Conservation (phyloP, 2,329 filamentous ascomycete genomes). For the Diaporthe destruens region DNA sequence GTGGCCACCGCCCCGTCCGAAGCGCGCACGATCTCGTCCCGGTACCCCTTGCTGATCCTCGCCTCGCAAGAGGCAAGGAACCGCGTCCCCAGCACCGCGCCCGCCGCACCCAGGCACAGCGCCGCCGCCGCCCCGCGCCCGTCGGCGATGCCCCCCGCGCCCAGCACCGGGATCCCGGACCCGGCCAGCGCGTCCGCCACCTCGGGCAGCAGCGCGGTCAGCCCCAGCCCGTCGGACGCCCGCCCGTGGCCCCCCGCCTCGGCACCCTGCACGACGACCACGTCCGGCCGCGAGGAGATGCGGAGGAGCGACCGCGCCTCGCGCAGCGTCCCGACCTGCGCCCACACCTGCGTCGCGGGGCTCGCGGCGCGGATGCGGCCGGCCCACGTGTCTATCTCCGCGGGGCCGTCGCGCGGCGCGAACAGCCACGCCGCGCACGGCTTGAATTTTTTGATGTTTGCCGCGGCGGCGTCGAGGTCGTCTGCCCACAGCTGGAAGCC, state of each 20-base stretch:
- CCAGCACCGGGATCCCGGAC: conserved; percentile 58
- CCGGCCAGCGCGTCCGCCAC: conserved; percentile 55
- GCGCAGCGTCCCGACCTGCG: conserved; percentile 63
- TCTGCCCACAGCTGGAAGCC: conserved; percentile 62
- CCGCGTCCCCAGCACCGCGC: conserved; percentile 72
- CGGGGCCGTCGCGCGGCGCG: conserved; percentile 54
- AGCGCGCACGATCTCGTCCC: conserved; percentile 57
- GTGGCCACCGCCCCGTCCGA: conserved; percentile 55
- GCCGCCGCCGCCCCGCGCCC: conserved; percentile 64
- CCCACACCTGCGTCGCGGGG: conserved; percentile 61
- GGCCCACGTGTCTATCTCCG: conserved; percentile 59
- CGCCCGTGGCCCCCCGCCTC: conserved; percentile 68
- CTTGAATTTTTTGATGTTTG: conserved; percentile 48
- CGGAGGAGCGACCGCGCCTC: conserved; percentile 60
- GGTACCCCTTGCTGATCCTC: conserved; percentile 56
- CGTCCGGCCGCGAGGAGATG: conserved; percentile 56
- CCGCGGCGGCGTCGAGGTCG: conserved; percentile 50
- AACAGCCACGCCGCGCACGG: conserved; percentile 63
- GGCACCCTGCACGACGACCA: conserved; percentile 64
- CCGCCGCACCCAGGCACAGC: conserved; percentile 64
- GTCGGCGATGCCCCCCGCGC: conserved; percentile 66
- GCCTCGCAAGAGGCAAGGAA: conserved; percentile 66
- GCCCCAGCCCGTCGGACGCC: conserved; percentile 56
- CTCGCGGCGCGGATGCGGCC: conserved; percentile 55
- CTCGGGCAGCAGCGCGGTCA: conserved; percentile 64